Evolutionary conservation across 2,329 filamentous ascomycete genomes (phyloP), one percentile per base, ranked within the genome.

Genomic region (Fusarium nurragi): DNA sequence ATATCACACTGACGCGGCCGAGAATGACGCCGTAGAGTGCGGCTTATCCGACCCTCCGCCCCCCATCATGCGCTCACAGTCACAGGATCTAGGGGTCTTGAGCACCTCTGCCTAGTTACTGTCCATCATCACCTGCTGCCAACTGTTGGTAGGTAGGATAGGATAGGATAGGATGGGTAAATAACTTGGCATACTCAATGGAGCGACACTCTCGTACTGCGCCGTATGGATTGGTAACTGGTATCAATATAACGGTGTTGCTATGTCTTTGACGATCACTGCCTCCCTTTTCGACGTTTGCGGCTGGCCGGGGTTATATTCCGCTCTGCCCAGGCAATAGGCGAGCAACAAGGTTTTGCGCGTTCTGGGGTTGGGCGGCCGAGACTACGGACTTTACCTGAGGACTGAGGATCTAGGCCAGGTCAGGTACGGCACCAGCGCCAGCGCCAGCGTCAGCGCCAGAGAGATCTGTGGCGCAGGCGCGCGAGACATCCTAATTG

Each of bases 21-120:
- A 71, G 64, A 70, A 61, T 71, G 54, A 64, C 54, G 64, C 68
- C 68, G 66, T 62, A 52, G 51, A 63, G 48, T 54, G 55, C 64
- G 56, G 57, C 53, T 60, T 69, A 70, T 56, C 64, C 58, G 67
- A 60, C 53, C 57, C 57, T 19, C 26, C 38, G 30, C 41, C 49
- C 57, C 46, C 41, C 58, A 50, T 53, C 43, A 53, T 45, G 43
- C 59, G 47, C 30, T 41, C 60, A 37, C 41, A 22, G 39, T 65
- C 28, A 40, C 41, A 60, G 37, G 34, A 51, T 40, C 47, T 53
- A 59, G 50, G 59, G 64, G 44, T 50, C 43, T 55, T 44, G 57
- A 23, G 34, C 21, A 44, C 38, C 16, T 32, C 36, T 28, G 16
- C 11, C 30, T 34, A 34, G 30, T 10, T n/a, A 34, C 30, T 34